Evolutionary conservation across 768 basidiomycete genomes (phyloP).

Genomic region (Melanogaster broomeanus): DNA sequence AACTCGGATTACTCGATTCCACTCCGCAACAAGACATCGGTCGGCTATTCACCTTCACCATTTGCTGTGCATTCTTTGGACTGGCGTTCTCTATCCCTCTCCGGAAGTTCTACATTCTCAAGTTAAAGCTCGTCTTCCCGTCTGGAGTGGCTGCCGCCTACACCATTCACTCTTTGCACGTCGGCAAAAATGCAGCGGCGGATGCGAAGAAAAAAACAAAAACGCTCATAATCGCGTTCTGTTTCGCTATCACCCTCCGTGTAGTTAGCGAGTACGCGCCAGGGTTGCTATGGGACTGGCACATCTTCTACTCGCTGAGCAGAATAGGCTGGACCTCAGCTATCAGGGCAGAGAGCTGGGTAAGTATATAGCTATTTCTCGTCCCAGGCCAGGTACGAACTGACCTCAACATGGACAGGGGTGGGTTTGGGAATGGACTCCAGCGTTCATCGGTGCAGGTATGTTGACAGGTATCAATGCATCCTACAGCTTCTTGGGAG

Average conservation of each 20-base stretch:
- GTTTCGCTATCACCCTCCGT: conserved; percentile 49
- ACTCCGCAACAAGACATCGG: conserved; percentile 54
- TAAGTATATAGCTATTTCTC: conserved; percentile 22
- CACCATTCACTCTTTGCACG: conserved; percentile 62
- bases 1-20: conserved; percentile 47
- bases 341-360: conserved; percentile 62
- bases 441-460: conserved; percentile 61
- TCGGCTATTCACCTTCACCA: conserved; percentile 54
- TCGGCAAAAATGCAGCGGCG: conserved; percentile 47
- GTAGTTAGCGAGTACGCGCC: conserved; percentile 60
- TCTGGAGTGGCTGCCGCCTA: conserved; percentile 68
- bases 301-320: conserved; percentile 61
- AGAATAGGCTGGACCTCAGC: conserved; percentile 60
- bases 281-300: conserved; percentile 64
- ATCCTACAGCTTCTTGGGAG: conserved; percentile 51
- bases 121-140: conserved; percentile 64
- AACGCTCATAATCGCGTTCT: conserved; percentile 48
- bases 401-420: conserved; percentile 28
- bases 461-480: conserved; percentile 60
- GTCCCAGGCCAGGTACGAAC: background rate
- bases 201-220: conserved; percentile 59
- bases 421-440: conserved; percentile 36
- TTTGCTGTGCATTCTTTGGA: conserved; percentile 58
- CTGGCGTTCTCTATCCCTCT: conserved; percentile 69
- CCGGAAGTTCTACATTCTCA: conserved; percentile 61